These are phyloP conservation scores for Nicotiana paniculata DNA, from an alignment of 257 asterid species.

Conservation along the genomic window DNA sequence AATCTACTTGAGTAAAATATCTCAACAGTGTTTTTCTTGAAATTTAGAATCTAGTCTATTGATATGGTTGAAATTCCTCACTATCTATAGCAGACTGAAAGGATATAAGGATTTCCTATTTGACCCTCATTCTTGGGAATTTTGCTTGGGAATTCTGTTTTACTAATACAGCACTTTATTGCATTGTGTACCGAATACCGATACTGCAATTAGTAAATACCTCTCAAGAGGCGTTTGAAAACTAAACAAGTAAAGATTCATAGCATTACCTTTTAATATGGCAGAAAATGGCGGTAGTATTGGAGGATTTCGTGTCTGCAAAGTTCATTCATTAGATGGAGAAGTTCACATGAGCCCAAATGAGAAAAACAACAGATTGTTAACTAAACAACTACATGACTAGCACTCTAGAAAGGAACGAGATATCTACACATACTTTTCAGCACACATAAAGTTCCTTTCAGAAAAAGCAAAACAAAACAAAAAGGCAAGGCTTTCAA, in stretches of 20 bases:
- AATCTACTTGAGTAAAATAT: background rate
- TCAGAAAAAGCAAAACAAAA: background rate
- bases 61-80: background rate
- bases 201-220: background rate
- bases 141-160: background rate
- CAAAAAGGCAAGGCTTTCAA: background rate
- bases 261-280: conserved; percentile 51
- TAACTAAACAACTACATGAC: background rate
- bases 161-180: background rate
- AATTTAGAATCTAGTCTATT: background rate
- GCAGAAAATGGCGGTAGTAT: conserved; percentile 85
- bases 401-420: background rate
- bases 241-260: background rate
- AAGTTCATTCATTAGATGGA: conserved; percentile 1
- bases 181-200: background rate
- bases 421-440: background rate
- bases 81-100: background rate
- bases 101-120: background rate
- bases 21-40: background rate
- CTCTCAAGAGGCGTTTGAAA: background rate
- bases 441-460: background rate
- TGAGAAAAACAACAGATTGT: background rate
- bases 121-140: background rate
- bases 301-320: conserved; percentile 86
- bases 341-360: background rate